A percentile compares a stretch with the other conserved stretches of the same genome.
Evolutionary conservation across 2,329 filamentous ascomycete species (phyloP).

Genomic region (Sarocladiaceae sp.): DNA sequence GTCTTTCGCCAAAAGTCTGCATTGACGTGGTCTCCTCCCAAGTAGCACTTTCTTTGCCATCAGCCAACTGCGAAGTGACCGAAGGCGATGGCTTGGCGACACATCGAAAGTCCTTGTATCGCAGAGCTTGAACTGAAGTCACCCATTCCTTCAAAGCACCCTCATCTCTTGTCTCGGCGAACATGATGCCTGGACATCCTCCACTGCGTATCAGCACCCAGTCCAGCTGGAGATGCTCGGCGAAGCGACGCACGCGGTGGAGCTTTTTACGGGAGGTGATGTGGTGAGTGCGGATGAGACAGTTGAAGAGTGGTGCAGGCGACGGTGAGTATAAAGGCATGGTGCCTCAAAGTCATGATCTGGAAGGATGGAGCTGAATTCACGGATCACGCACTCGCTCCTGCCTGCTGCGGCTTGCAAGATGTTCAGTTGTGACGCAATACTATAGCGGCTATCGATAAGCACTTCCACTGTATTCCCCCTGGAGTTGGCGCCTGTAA

Average conservation of each 20-base stretch:
- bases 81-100: slow-evolving; percentile 44
- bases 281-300: slow-evolving; percentile 74
- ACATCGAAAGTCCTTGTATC: slow-evolving; percentile 71
- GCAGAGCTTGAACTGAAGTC: slow-evolving; percentile 54
- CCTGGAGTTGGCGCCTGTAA: too few relatives aligned
- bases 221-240: slow-evolving; percentile 55
- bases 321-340: not conserved
- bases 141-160: slow-evolving; percentile 59
- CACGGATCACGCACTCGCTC: too few relatives aligned
- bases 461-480: too few relatives aligned
- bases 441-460: too few relatives aligned
- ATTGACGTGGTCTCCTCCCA: slow-evolving; percentile 59
- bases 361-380: too few relatives aligned
- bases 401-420: too few relatives aligned
- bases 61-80: not conserved
- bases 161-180: slow-evolving; percentile 59
- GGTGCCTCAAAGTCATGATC: not conserved
- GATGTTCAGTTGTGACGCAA: too few relatives aligned
- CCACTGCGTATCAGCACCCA: slow-evolving; percentile 61
- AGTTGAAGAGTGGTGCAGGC: slow-evolving; percentile 27
- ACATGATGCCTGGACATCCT: slow-evolving; percentile 72
- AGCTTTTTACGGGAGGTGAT: slow-evolving; percentile 76
- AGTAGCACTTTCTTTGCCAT: slow-evolving; percentile 16
- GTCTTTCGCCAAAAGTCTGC: slow-evolving; percentile 57
- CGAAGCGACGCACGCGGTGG: slow-evolving; percentile 55